Conservation (phyloP, 2,329 filamentous ascomycete genomes). For the Exutisphaerella laricina region DNA sequence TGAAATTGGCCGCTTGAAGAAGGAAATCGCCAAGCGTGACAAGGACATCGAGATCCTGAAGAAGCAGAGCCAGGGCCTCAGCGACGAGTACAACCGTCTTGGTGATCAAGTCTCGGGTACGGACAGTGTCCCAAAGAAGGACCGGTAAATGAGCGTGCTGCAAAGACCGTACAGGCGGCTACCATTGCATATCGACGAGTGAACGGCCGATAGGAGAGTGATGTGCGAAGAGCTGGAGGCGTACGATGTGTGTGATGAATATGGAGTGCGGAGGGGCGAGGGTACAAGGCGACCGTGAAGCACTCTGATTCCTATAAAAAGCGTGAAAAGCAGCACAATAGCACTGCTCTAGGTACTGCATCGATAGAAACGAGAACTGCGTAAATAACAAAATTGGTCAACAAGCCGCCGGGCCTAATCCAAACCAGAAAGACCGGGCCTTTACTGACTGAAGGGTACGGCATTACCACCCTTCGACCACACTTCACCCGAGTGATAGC, state of each 20-base stretch:
- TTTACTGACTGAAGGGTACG: no score
- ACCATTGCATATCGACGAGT: not conserved
- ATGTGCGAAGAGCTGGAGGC: no score
- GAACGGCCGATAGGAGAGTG: not conserved
- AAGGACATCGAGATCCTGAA: slow-evolving; percentile 79
- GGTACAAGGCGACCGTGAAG: no score
- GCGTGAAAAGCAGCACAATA: not conserved
- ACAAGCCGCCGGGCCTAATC: no score
- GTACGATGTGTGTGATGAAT: no score
- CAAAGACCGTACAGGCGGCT: not conserved
- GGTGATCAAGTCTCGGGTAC: slow-evolving; percentile 71
- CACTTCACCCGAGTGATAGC: no score
- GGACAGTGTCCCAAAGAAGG: slow-evolving; percentile 50
- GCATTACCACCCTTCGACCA: no score
- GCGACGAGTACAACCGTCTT: slow-evolving; percentile 78
- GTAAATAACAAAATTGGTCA: no score
- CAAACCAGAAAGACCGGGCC: no score
- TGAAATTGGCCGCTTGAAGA: slow-evolving; percentile 64
- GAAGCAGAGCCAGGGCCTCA: slow-evolving; percentile 83
- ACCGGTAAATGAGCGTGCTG: slow-evolving; percentile 35
- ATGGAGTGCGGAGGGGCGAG: not conserved
- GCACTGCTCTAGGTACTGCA: not conserved
- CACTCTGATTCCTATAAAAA: no score
- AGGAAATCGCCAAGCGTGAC: slow-evolving; percentile 67
- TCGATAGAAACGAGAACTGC: no score